A percentile compares a stretch with the other conserved stretches of the same genome.
Evolutionary conservation across 73 alveolate genomes (phyloP).

Genomic region (Stentor coeruleus): DNA sequence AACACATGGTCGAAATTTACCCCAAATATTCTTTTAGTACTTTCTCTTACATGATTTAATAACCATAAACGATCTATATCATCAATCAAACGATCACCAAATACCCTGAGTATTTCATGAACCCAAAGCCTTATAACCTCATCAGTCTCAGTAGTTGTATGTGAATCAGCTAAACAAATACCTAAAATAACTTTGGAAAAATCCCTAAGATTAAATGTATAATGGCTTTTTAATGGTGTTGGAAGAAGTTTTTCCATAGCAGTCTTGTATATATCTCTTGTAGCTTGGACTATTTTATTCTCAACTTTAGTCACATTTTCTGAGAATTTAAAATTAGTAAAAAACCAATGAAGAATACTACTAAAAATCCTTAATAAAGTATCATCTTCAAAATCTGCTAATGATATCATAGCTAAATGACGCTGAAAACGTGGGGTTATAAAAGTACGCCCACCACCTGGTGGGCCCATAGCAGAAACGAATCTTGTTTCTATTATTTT

Average conservation of each 20-base stretch:
- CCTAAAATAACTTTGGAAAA: slow-evolving; percentile 96
- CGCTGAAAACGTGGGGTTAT: slow-evolving; percentile 95
- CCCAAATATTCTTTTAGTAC: slow-evolving; percentile 85
- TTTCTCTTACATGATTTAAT: slow-evolving; percentile 88
- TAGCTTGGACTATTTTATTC: slow-evolving; percentile 85
- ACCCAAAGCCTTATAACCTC: slow-evolving; percentile 97
- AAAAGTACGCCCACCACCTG: slow-evolving; percentile 99
- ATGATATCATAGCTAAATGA: slow-evolving; percentile 89
- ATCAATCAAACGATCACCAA: slow-evolving; percentile 95
- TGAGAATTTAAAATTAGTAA: slow-evolving; percentile 33
- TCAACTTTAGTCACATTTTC: slow-evolving; percentile 76
- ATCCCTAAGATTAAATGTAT: slow-evolving; percentile 97
- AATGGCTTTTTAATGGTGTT: slow-evolving; percentile 97
- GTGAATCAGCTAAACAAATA: slow-evolving; percentile 86
- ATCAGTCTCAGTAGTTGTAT: slow-evolving; percentile 71
- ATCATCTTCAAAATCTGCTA: slow-evolving; percentile 93
- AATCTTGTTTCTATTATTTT: slow-evolving; percentile 89
- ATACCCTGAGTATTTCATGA: slow-evolving; percentile 95
- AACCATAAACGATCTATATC: slow-evolving; percentile 96
- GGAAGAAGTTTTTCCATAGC: slow-evolving; percentile 95
- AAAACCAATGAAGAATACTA: slow-evolving; percentile 88
- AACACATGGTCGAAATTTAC: slow-evolving; percentile 76
- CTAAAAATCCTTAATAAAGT: slow-evolving; percentile 83
- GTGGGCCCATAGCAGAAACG: slow-evolving; percentile 99
- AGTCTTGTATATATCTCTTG: slow-evolving; percentile 86